Evolutionary conservation across 169 alveolate species (phyloP), one percentile per base, ranked within the genome.

Genomic region (Cryptosporidium ubiquitum): DNA sequence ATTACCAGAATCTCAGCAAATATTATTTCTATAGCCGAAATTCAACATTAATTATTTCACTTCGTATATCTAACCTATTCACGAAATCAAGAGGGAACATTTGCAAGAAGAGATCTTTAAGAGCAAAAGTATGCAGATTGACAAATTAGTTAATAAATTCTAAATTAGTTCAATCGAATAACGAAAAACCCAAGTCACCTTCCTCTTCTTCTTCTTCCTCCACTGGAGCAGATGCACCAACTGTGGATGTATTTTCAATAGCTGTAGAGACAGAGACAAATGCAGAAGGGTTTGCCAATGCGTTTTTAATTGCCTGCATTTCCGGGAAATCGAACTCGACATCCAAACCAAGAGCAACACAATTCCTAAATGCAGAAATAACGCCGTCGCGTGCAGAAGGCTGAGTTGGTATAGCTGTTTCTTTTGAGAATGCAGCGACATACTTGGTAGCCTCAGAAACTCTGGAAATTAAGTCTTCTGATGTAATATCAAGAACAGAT

Each of bases 381-480:
- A 98, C 71, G 44, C 98, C 86, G 92, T 98, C 99, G 69, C 99
- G 99, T 58, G 96, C 97, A 9, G 99, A 95, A 66, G 99, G 97
- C 69, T 93, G 95, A 89, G 99, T 97, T 23, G 99, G 98, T 91
- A 95, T 91, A 37, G 98, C 99, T 14, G 96, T 91, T 52, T 95
- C 97, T 37, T 97, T 95, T 4, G 99, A 95, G 91, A 97, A 84
- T 33, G 99, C 99, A 66, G 99, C 98, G 44, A 97, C 86, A 94
- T 95, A 94, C 70, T 93, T 85, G 57, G 97, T 96, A 60, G 98
- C 98, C 42, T 86, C 91, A 68, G 92, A 52, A 95, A 97, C 97
- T 57, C 93, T 94, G 40, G 91, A 84, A 64, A 97, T 85, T 85
- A 98, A 95, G 74, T 94, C 98, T 37, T 96, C 98, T 60, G 96